Conservation (phyloP, 148 eudicot species). For the Linanthus parryae region DNA sequence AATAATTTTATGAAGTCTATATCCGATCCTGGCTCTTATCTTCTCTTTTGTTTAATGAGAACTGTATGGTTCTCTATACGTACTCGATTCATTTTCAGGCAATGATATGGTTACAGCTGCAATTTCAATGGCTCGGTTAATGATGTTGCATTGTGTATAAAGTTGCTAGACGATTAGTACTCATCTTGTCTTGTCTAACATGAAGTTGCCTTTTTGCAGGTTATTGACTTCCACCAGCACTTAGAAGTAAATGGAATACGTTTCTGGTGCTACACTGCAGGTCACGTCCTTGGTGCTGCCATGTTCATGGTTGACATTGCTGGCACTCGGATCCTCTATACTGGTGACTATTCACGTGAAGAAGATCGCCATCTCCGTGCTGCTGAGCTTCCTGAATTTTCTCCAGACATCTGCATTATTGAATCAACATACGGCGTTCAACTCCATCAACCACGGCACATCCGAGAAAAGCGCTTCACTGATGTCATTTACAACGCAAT, state of each 20-base stretch:
- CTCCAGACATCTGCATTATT: slow-evolving; percentile 88
- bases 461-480: slow-evolving; percentile 85
- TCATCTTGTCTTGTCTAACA: no score
- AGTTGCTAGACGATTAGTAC: no score
- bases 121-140: no score
- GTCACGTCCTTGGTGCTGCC: slow-evolving; percentile 98
- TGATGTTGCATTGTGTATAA: no score
- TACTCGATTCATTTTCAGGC: no score
- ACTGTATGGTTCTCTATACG: no score
- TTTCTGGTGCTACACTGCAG: slow-evolving; percentile 98
- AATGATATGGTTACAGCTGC: no score
- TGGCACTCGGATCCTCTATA: slow-evolving; percentile 86
- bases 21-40: no score
- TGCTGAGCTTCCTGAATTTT: slow-evolving; percentile 83
- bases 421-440: slow-evolving; percentile 97
- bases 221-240: slow-evolving; percentile 95
- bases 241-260: slow-evolving; percentile 96
- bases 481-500: slow-evolving; percentile 79
- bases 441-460: slow-evolving; percentile 72
- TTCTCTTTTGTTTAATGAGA: no score
- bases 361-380: slow-evolving; percentile 96
- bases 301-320: slow-evolving; percentile 99
- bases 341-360: slow-evolving; percentile 97
- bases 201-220: slow-evolving; percentile 37
- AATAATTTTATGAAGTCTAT: no score